phyloP scores from a whole-genome alignment of 108 stramenopile species.

The Skeletonema tropicum region DNA sequence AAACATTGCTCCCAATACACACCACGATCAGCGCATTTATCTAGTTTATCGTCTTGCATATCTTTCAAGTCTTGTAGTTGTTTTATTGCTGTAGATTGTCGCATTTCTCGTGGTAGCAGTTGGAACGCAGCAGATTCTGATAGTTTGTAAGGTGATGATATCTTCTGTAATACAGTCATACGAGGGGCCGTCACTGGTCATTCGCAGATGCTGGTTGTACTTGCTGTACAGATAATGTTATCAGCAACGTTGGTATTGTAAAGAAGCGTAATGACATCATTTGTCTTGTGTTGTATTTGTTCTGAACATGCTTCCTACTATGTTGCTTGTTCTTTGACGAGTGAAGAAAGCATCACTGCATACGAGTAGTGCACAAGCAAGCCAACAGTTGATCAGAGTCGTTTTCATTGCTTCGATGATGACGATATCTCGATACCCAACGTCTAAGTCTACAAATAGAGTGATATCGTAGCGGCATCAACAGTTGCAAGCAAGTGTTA shows the following conservation, averaged over 20 bases:
- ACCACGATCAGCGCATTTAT: neutral
- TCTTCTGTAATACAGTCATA: no score
- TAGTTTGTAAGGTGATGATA: neutral
- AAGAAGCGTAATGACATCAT: neutral
- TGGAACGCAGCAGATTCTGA: slow-evolving; percentile 13
- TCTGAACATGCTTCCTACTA: neutral
- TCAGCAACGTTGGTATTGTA: neutral
- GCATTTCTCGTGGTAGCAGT: slow-evolving; percentile 4
- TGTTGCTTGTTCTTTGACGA: neutral
- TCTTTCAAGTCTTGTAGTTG: slow-evolving; percentile 8
- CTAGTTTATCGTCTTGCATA: neutral
- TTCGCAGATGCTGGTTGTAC: neutral
- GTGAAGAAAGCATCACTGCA: neutral
- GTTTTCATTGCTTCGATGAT: neutral
- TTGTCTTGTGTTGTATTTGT: neutral
- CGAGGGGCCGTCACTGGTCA: neutral
- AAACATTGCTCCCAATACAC: slow-evolving; percentile 7
- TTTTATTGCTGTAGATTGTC: neutral
- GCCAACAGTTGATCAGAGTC: neutral
- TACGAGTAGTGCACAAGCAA: neutral
- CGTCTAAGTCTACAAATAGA: no score
- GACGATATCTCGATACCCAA: neutral
- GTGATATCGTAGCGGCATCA: no score
- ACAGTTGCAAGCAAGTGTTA: no score
- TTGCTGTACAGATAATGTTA: neutral